Evolutionary conservation across 306 rosid species (phyloP), one percentile per base, ranked within the genome.

Genomic region (Vigna hirtella): DNA sequence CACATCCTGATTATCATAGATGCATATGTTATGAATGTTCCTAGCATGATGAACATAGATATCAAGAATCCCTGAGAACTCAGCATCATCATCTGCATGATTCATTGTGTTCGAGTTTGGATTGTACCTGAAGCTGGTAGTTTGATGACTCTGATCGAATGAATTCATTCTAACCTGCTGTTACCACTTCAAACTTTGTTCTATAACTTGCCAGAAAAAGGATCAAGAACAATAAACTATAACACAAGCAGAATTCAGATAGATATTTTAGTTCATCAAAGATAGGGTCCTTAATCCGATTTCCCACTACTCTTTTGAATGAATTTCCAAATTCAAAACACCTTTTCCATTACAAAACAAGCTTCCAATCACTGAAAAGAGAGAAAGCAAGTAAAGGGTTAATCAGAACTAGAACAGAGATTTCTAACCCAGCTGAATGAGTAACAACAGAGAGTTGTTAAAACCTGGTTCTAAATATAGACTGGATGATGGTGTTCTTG

Each of bases 1-100:
- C 47, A 94, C 97, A 85, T 94, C 98, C 68, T 94, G 98, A 14
- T 94, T 84, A n/a, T 94, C 96, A 68, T 94, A 94, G 83, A 94
- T 94, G 77, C 98, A 94, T 76, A 91, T 90, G 86, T 91, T 94
- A 78, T 91, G 98, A 79, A 94, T 92, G 77, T 94, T 90, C 79
- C 89, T 86, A 77, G 98, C 98, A 84, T 94, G 89, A 72, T 90
- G 98, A 71, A 91, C 97, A 87, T 65, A 90, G 68, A 94, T 84
- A 45, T 94, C 98, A 50, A 94, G 96, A 76, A 85, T 77, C 78
- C 94, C 90, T 1, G 88, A 82, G 63, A 92, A 91, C 32, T 88
- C 88, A 0, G 69, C 79, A 7, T 85, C 94, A 8, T 22, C 98
- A 49, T 88, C 98, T 91, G 86, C 49, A 73, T 73, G 83, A 45